phyloP scores from a whole-genome alignment of 2,329 filamentous ascomycete genomes.

The Cryoendolithus antarcticus region DNA sequence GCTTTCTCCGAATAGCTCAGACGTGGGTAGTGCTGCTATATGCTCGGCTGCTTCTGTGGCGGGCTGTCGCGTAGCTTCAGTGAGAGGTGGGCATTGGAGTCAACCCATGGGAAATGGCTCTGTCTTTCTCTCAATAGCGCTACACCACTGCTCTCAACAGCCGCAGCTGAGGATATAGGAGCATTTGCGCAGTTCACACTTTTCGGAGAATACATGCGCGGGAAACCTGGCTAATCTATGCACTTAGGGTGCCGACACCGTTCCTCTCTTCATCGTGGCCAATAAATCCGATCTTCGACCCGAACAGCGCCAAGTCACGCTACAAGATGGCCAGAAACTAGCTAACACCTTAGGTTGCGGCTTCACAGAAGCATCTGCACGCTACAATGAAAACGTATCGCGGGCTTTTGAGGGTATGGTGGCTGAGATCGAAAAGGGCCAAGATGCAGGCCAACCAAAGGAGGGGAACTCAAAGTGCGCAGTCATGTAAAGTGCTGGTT shows the following conservation, averaged over 20 bases:
- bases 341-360: conserved; percentile 81
- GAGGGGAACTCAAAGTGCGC: conserved; percentile 67
- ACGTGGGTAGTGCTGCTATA: too few relatives aligned
- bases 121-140: too few relatives aligned
- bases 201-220: neutral
- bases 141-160: too few relatives aligned
- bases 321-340: conserved; percentile 74
- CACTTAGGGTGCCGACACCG: conserved; percentile 70
- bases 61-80: too few relatives aligned
- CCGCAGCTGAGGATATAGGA: too few relatives aligned
- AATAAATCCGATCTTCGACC: conserved; percentile 93
- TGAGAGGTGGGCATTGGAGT: too few relatives aligned
- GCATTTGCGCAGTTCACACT: too few relatives aligned
- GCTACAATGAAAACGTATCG: conserved; percentile 85
- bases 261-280: conserved; percentile 87
- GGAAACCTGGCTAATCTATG: neutral
- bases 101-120: too few relatives aligned
- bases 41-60: too few relatives aligned
- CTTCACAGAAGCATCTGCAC: conserved; percentile 87
- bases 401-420: conserved; percentile 93
- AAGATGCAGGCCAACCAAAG: conserved; percentile 77
- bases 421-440: conserved; percentile 76
- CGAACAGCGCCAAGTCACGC: conserved; percentile 81
- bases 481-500: conserved; percentile 55
- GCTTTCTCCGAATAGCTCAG: too few relatives aligned